Evolutionary conservation across 164 flowering plant genomes (phyloP).

Genomic region (Cinnamomum micranthum): DNA sequence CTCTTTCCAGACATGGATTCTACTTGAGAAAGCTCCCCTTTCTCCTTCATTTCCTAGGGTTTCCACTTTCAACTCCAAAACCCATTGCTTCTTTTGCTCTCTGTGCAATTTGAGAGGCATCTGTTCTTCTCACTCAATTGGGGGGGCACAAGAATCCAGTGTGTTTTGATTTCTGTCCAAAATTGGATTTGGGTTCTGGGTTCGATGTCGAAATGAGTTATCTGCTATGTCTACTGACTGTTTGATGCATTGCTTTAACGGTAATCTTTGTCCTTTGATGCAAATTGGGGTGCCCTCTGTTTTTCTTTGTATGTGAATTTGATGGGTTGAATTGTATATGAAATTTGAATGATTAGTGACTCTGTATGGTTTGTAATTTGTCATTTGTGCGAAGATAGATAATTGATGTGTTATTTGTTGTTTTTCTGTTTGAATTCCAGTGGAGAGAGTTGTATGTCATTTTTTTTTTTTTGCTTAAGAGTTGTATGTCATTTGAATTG

Average conservation of each 20-base stretch:
- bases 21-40: constrained; percentile 5
- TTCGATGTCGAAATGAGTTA: not conserved
- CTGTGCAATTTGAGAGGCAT: not conserved
- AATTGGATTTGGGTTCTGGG: not conserved
- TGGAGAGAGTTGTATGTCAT: not conserved
- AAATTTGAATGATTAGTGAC: not conserved
- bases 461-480: not conserved
- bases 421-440: not conserved
- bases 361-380: not conserved
- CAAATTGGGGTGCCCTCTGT: not conserved
- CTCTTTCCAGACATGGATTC: constrained; percentile 10
- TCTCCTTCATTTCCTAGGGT: constrained; percentile 3
- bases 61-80: not conserved
- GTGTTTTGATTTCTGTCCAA: not conserved
- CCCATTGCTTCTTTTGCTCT: not conserved
- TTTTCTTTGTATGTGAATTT: not conserved
- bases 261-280: not conserved
- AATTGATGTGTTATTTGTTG: not conserved
- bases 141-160: not conserved
- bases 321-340: not conserved
- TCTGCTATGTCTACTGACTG: not conserved
- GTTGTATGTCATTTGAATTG: not conserved
- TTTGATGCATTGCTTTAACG: not conserved
- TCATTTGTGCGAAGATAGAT: not conserved
- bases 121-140: not conserved